Percentiles rank a stretch among this genome's conserved stretches.
Evolutionary conservation across 176 grass and related monocot species (phyloP).

Genomic region (bread wheat (Triticum aestivum)): DNA sequence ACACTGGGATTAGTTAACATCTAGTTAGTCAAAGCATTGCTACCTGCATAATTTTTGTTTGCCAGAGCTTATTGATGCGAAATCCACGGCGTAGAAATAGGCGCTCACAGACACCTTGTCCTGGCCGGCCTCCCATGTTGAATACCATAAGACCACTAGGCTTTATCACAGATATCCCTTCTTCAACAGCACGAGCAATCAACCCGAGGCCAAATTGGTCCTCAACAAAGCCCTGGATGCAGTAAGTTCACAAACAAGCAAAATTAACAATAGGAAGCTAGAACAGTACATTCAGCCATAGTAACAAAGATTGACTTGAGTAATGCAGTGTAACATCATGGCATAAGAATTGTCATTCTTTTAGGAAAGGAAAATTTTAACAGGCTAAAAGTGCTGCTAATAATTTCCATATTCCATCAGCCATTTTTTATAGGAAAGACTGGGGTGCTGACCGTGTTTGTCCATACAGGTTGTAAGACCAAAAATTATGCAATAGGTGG

Average conservation of each 20-base stretch:
- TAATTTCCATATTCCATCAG: background rate
- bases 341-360: background rate
- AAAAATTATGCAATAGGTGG: no score
- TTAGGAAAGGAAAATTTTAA: background rate
- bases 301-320: constrained; percentile 12
- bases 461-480: background rate
- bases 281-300: background rate
- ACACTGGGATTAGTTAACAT: no score
- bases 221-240: constrained; percentile 81
- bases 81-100: constrained; percentile 91
- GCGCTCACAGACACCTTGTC: constrained; percentile 89
- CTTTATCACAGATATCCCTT: constrained; percentile 98
- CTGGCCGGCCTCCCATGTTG: constrained; percentile 97
- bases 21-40: background rate
- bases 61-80: constrained; percentile 89
- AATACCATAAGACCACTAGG: constrained; percentile 92
- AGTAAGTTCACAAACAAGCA: constrained; percentile 28
- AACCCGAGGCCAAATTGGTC: constrained; percentile 96
- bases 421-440: background rate
- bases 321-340: background rate
- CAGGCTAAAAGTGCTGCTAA: background rate
- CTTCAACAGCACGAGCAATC: constrained; percentile 98
- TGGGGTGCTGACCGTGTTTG: background rate
- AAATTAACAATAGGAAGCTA: background rate
- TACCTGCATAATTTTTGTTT: constrained; percentile 99